Conservation (phyloP, 192 early-diverging fungal species). For the Linnemannia exigua region DNA sequence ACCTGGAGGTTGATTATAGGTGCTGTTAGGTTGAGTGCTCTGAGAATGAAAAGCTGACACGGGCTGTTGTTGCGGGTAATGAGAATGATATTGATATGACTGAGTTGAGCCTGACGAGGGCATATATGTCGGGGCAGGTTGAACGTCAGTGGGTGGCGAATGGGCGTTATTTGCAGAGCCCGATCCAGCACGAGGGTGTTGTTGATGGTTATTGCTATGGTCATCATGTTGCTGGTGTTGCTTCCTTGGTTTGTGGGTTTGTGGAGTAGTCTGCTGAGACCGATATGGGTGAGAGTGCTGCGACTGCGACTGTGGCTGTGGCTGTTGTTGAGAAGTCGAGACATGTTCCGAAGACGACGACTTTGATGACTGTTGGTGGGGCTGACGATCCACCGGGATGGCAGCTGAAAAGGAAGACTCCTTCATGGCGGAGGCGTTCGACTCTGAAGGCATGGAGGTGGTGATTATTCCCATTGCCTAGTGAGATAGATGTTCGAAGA, state of each 20-base stretch:
- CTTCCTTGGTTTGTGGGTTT: neutral
- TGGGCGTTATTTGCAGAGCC: neutral
- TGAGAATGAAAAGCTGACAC: neutral
- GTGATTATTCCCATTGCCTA: conserved; percentile 16
- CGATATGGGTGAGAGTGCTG: neutral
- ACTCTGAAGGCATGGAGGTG: neutral
- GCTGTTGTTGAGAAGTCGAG: neutral
- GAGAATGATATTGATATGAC: neutral
- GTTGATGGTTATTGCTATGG: neutral
- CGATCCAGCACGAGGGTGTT: neutral
- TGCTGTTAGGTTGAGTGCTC: neutral
- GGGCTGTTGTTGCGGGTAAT: conserved; percentile 9
- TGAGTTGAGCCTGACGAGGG: neutral
- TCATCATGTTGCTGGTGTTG: neutral
- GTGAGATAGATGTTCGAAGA: neutral
- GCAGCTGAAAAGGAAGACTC: neutral
- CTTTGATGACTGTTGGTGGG: neutral
- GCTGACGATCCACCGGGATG: neutral
- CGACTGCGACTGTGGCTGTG: neutral
- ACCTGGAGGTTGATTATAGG: neutral
- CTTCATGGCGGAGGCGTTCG: neutral
- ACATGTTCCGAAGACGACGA: neutral
- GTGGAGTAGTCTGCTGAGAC: neutral
- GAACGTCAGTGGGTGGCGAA: neutral
- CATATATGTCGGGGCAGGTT: neutral